Percentiles rank a stretch among this genome's conserved stretches.
Evolutionary conservation across 176 grass and related monocot genomes (phyloP).

Genomic region (Oryza nivara): DNA sequence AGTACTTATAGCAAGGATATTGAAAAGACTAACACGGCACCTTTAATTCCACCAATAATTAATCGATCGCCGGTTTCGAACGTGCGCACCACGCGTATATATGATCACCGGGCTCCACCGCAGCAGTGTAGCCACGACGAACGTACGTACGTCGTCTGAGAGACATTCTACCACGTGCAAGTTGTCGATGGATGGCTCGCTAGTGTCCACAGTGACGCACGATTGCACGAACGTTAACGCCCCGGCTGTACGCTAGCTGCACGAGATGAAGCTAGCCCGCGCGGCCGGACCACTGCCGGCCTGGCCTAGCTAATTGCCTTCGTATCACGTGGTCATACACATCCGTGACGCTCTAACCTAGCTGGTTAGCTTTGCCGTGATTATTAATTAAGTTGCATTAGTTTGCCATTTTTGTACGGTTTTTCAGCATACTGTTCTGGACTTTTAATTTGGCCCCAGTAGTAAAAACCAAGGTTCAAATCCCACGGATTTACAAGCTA

Average conservation of each 20-base stretch:
- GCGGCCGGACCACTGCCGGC: not conserved
- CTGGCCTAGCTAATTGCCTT: not conserved
- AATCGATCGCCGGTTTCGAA: not conserved
- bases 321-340: not conserved
- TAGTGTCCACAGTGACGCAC: not conserved
- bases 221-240: not conserved
- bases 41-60: not conserved
- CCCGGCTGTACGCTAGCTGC: not conserved
- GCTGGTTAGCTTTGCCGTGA: too few relatives aligned
- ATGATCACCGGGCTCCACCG: not conserved
- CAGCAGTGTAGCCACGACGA: not conserved
- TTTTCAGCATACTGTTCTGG: not conserved
- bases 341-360: not conserved
- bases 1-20: not conserved
- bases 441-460: not conserved
- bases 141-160: not conserved
- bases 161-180: not conserved
- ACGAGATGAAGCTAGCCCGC: not conserved
- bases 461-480: not conserved
- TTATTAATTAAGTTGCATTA: not conserved
- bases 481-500: too few relatives aligned
- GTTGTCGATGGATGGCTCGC: not conserved
- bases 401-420: not conserved
- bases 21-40: not conserved
- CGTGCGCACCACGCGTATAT: not conserved